Percentiles rank a stretch among this genome's conserved stretches.
Evolutionary conservation across 768 basidiomycete species (phyloP).

Genomic region (Jaapia argillacea): DNA sequence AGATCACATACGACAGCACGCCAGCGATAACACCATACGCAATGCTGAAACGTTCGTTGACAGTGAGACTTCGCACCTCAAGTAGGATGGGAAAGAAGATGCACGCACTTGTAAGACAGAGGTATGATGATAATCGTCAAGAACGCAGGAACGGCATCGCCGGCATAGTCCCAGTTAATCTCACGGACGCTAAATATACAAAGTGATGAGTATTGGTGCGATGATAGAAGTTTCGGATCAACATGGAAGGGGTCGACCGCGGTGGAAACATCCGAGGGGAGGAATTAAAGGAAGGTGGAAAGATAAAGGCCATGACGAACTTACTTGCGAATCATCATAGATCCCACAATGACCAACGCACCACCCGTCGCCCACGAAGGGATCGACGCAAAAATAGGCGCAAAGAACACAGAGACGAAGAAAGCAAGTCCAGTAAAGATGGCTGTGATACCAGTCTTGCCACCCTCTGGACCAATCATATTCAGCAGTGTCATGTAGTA

Average conservation of each 20-base stretch:
- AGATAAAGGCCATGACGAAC: no score
- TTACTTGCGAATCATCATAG: constrained; percentile 79
- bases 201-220: no score
- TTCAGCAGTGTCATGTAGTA: no score
- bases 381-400: constrained; percentile 82
- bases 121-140: constrained; percentile 74
- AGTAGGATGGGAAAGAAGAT: not conserved
- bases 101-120: constrained; percentile 60
- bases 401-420: constrained; percentile 80
- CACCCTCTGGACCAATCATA: constrained; percentile 81
- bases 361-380: constrained; percentile 85
- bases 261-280: not conserved
- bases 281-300: not conserved
- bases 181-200: constrained; percentile 58
- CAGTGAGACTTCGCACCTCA: constrained; percentile 3
- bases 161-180: constrained; percentile 85
- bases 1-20: constrained; percentile 53
- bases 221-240: not conserved
- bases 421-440: constrained; percentile 65
- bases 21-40: constrained; percentile 87
- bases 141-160: constrained; percentile 84
- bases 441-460: constrained; percentile 79
- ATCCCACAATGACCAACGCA: constrained; percentile 79
- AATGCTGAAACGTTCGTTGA: constrained; percentile 42
- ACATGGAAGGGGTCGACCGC: not conserved